A percentile compares a stretch with the other conserved stretches of the same genome.
Conservation (phyloP, 495 filamentous ascomycete species). For the Letharia lupina region DNA sequence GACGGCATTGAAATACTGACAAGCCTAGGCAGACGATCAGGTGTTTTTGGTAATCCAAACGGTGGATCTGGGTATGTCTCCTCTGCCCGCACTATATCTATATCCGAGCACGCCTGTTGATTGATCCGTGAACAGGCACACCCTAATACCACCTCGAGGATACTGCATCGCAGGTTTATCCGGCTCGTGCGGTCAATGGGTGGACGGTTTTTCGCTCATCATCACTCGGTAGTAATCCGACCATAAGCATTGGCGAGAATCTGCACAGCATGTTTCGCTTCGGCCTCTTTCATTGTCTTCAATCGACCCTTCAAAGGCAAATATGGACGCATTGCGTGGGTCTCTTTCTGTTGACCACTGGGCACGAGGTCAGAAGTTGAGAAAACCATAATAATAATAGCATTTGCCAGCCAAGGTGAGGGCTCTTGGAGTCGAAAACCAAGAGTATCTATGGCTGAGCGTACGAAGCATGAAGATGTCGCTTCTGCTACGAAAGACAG, state of each 20-base stretch:
- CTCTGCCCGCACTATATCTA: neutral
- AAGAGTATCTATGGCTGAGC: neutral
- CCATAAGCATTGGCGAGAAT: neutral
- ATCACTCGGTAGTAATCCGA: conserved; percentile 51
- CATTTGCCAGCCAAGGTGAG: neutral
- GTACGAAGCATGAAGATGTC: conserved; percentile 8
- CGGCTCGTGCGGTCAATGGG: conserved; percentile 71
- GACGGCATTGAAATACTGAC: conserved; percentile 89
- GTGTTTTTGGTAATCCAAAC: conserved; percentile 70
- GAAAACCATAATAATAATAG: neutral
- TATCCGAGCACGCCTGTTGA: neutral
- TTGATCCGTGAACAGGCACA: conserved; percentile 50
- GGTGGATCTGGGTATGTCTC: conserved; percentile 73
- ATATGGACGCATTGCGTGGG: neutral
- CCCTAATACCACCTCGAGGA: conserved; percentile 80
- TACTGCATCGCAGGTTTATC: conserved; percentile 83
- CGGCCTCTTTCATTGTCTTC: neutral
- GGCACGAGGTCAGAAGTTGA: neutral
- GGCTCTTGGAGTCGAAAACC: neutral
- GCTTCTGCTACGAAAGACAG: conserved; percentile 4
- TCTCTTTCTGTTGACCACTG: neutral
- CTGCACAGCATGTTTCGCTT: conserved; percentile 3
- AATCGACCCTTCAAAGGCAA: neutral
- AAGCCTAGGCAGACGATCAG: conserved; percentile 74
- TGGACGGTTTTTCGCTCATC: conserved; percentile 85